Evolutionary conservation across 2,329 filamentous ascomycete genomes (phyloP).

Genomic region (Verticillium longisporum): DNA sequence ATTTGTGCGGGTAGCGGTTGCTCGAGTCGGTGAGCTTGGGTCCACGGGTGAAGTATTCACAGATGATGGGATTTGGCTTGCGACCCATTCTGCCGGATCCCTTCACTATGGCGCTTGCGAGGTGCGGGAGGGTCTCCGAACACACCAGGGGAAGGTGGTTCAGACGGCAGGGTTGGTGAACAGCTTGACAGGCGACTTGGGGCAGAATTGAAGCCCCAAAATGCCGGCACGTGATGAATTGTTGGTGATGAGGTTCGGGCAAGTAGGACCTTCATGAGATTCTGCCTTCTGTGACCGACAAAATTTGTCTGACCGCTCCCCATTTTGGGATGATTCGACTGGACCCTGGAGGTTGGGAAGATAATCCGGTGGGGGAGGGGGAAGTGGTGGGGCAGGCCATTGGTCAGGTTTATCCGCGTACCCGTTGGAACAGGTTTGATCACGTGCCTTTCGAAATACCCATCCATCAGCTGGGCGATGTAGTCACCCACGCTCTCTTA

Average conservation of each 20-base stretch:
- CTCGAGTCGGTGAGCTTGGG: slow-evolving; percentile 82
- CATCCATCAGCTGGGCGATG: not conserved
- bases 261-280: slow-evolving; percentile 14
- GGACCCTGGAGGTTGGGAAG: not conserved
- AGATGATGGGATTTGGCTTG: slow-evolving; percentile 76
- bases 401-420: not conserved
- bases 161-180: not conserved
- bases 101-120: not conserved
- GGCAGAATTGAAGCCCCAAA: not conserved
- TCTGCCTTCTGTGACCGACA: slow-evolving; percentile 33
- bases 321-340: slow-evolving; percentile 5
- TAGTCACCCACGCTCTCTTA: too few relatives aligned
- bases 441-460: not conserved
- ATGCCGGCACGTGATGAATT: not conserved
- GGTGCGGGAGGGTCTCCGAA: not conserved
- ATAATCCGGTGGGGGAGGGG: not conserved
- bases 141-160: not conserved
- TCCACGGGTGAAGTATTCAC: slow-evolving; percentile 83
- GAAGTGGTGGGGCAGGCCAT: not conserved
- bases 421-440: not conserved
- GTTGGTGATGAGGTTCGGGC: slow-evolving; percentile 9
- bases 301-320: slow-evolving; percentile 32
- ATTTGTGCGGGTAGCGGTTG: slow-evolving; percentile 88
- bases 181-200: not conserved
- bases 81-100: slow-evolving; percentile 58